phyloP scores from a whole-genome alignment of 345 rosid species.

The Gossypium arboreum region DNA sequence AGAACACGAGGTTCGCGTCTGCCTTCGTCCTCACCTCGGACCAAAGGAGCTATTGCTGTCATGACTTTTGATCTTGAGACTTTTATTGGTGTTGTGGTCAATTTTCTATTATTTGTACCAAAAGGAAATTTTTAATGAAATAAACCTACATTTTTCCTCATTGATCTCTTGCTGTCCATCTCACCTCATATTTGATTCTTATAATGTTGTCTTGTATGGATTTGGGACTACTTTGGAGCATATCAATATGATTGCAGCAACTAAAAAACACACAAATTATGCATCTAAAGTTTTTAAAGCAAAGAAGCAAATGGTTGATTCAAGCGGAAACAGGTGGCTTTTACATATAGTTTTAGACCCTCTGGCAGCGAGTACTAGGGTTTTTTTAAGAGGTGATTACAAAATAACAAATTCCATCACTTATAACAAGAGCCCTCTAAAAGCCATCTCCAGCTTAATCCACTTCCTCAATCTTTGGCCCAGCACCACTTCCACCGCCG shows the following conservation, averaged over 20 bases:
- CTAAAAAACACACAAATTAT: background rate
- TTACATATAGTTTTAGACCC: background rate
- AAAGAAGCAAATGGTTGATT: background rate
- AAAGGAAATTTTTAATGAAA: background rate
- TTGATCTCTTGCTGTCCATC: background rate
- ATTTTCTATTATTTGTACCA: slow-evolving; percentile 20
- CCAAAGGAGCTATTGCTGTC: slow-evolving; percentile 72
- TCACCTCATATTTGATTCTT: background rate
- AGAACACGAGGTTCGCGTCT: slow-evolving; percentile 94
- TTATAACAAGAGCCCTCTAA: background rate
- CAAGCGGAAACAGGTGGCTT: background rate
- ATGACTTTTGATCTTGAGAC: slow-evolving; percentile 23
- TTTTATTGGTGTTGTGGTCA: slow-evolving; percentile 8
- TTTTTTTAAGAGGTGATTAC: background rate
- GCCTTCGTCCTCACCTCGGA: slow-evolving; percentile 79
- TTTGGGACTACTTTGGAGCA: background rate
- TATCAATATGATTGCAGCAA: background rate
- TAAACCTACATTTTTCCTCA: background rate
- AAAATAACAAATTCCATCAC: background rate
- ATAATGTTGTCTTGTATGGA: background rate
- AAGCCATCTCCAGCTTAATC: background rate
- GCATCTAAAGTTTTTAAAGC: background rate
- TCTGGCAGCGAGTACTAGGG: too few species aligned
- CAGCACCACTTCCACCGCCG: slow-evolving; percentile 19
- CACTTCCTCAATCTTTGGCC: slow-evolving; percentile 21